Conservation (phyloP, 164 flowering plant species). For the Nymphaea thermarum region DNA sequence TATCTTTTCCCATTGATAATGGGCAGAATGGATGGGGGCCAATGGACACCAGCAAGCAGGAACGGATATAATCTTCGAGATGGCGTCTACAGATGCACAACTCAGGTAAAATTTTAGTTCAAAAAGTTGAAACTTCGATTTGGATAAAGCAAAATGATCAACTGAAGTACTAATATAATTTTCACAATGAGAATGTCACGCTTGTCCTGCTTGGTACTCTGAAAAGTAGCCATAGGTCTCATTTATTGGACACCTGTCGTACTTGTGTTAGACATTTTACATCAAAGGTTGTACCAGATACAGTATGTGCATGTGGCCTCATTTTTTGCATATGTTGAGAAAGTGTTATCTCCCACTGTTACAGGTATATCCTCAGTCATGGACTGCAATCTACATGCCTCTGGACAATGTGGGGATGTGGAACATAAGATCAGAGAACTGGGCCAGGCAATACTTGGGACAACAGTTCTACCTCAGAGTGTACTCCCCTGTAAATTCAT, state of each 20-base stretch:
- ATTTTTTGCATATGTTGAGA: too few relatives aligned
- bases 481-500: constrained; percentile 55
- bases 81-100: constrained; percentile 59
- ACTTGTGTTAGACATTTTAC: too few relatives aligned
- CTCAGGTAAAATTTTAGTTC: constrained; percentile 36
- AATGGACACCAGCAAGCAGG: constrained; percentile 59
- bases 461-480: constrained; percentile 86
- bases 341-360: too few relatives aligned
- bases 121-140: too few relatives aligned
- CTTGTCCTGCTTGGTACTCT: too few relatives aligned
- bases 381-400: constrained; percentile 77
- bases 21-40: constrained; percentile 84
- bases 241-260: too few relatives aligned
- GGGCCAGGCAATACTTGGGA: constrained; percentile 84
- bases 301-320: too few relatives aligned
- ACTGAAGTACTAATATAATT: too few relatives aligned
- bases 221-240: too few relatives aligned
- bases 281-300: too few relatives aligned
- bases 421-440: constrained; percentile 77
- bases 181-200: too few relatives aligned
- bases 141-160: too few relatives aligned
- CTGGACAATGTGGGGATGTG: constrained; percentile 93
- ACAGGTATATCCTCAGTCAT: constrained; percentile 80
- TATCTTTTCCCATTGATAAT: background rate
- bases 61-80: constrained; percentile 57